These are phyloP conservation scores for Coemansia aciculifera DNA, from an alignment of 192 early-diverging fungal species.

Conservation along the genomic window DNA sequence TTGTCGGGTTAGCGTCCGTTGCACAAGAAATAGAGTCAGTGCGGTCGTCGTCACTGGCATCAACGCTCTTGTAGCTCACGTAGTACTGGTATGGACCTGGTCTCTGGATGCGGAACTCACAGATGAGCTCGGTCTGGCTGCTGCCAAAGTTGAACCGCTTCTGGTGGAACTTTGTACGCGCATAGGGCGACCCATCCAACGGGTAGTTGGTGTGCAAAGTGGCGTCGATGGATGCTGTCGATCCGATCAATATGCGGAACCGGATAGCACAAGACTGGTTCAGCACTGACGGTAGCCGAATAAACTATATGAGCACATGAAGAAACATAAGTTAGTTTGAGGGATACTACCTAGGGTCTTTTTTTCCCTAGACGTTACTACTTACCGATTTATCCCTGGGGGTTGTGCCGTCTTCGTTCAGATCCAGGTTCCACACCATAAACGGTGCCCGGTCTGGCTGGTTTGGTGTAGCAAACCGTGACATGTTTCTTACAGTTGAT, in stretches of 20 bases:
- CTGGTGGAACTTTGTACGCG: conserved; percentile 41
- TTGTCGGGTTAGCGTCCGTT: conserved; percentile 24
- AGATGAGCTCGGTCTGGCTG: conserved; percentile 62
- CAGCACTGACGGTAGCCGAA: conserved; percentile 42
- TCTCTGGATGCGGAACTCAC: conserved; percentile 61
- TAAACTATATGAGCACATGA: conserved; percentile 30
- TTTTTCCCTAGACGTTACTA: background rate
- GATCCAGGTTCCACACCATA: conserved; percentile 55
- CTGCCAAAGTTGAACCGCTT: conserved; percentile 44
- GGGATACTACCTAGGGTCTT: background rate
- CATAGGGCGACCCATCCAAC: conserved; percentile 60
- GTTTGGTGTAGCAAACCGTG: conserved; percentile 39
- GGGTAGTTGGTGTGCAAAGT: conserved; percentile 90
- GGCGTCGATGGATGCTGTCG: conserved; percentile 68
- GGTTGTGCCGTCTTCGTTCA: conserved; percentile 52
- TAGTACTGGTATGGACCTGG: conserved; percentile 91
- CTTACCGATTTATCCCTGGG: conserved; percentile 48
- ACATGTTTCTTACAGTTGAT: conserved; percentile 6
- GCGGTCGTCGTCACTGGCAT: conserved; percentile 19
- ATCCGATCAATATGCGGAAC: conserved; percentile 78
- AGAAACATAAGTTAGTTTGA: background rate
- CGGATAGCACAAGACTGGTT: conserved; percentile 67
- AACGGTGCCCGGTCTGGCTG: conserved; percentile 48
- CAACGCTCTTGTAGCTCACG: conserved; percentile 64
- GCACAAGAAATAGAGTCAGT: conserved; percentile 20